A percentile compares a stretch with the other conserved stretches of the same genome.
phyloP scores from a whole-genome alignment of 2,329 filamentous ascomycete species.

The Coniella vitis region DNA sequence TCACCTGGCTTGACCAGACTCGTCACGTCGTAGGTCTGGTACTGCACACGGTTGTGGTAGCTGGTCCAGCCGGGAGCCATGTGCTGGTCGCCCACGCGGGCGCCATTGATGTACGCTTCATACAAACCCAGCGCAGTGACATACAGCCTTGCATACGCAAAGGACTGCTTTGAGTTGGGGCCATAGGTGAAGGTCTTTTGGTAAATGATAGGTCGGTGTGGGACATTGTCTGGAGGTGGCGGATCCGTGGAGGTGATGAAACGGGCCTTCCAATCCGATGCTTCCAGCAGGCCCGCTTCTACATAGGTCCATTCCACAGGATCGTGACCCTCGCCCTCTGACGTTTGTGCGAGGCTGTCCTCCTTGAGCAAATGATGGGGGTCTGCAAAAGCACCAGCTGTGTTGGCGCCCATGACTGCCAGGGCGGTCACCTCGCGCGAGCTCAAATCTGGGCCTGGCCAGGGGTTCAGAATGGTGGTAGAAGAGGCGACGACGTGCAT shows the following conservation, averaged over 20 bases:
- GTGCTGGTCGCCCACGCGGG: conserved; percentile 22
- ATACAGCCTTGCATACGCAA: conserved; percentile 11
- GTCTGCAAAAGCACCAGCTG: neutral
- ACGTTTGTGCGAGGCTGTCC: too few species aligned
- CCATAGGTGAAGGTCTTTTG: conserved; percentile 6
- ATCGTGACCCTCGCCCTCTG: too few species aligned
- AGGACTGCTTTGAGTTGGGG: neutral
- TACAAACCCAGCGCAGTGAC: conserved; percentile 31
- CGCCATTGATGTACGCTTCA: conserved; percentile 32
- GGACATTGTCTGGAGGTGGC: conserved; percentile 5
- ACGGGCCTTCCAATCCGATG: conserved; percentile 13
- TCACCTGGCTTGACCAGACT: conserved; percentile 24
- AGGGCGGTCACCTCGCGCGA: conserved; percentile 11
- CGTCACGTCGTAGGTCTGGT: conserved; percentile 37
- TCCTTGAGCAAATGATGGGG: too few species aligned
- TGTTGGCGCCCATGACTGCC: conserved; percentile 1
- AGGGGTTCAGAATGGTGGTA: conserved; percentile 3
- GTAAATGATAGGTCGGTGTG: conserved; percentile 9
- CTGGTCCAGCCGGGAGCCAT: conserved; percentile 38
- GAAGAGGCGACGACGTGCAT: conserved; percentile 4
- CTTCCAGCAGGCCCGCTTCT: conserved; percentile 8
- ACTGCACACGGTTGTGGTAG: conserved; percentile 36
- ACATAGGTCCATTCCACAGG: conserved; percentile 1
- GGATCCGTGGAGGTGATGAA: conserved; percentile 10
- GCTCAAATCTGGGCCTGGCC: conserved; percentile 1